Evolutionary conservation across 2,329 filamentous ascomycete genomes (phyloP), one percentile per base, ranked within the genome.

Genomic region (Fusarium siculi): DNA sequence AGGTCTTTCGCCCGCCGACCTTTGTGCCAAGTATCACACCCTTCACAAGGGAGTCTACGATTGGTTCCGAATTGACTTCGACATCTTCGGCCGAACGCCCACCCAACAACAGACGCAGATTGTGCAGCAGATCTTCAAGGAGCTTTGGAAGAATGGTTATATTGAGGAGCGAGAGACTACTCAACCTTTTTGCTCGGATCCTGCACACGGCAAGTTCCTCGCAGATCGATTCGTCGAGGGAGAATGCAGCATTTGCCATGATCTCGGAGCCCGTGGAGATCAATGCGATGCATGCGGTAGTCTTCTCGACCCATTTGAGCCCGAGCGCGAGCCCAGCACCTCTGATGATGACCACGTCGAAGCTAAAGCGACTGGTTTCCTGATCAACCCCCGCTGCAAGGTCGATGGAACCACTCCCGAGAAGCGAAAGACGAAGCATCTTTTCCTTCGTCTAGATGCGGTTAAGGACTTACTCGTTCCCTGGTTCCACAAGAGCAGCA

Each of bases 61-160:
- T 82, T 98, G 96, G 94, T 99, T 99, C 85, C 91, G 95, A 80
- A 96, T 98, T 79, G 91, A 89, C 66, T 98, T 98, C 80, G 96
- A 98, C 84, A 92, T 95, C 82, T 99, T 98, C 80, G 96, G 95
- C 71, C 92, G 95, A 67, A 98, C 96, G 9, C 94, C 95, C 7
- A 98, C 96, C 23, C 84, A 89, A 61, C 90, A 96, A 78, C 96
- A 98, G 83, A 98, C 95, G 28, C 90, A 94, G 75, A 98, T 99
- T 77, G 93, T 95, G 15, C 96, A 98, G 83, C 90, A 93, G 72
- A 95, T 98, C 74, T 98, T 98, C 83, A 85, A 87, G 63, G 92
- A 95, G 81, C 89, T 99, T n/a, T 88, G 95, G 84, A 89, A 96
- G 73, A 97, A 97, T 78, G 94, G 93, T 34, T 97, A 91, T 79